Conservation (phyloP, 345 rosid species). For the Brassica rapa region DNA sequence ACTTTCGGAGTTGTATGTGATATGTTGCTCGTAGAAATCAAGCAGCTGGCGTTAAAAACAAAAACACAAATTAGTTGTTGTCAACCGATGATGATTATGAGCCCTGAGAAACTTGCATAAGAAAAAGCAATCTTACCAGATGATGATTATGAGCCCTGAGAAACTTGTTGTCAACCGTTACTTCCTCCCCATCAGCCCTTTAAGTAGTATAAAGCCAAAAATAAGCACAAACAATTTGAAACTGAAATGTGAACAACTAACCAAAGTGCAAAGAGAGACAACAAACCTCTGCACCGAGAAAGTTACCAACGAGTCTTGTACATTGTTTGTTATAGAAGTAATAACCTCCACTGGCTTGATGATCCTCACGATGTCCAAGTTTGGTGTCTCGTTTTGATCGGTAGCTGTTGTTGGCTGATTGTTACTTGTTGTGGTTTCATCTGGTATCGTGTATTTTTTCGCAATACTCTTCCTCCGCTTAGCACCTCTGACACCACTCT, state of each 20-base stretch:
- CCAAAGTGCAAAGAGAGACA: constrained; percentile 5
- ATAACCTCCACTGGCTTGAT: constrained; percentile 72
- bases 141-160: constrained; percentile 85
- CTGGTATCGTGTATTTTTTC: constrained; percentile 79
- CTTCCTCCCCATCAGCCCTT: constrained; percentile 93
- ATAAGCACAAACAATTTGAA: not conserved
- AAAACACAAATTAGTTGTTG: not conserved
- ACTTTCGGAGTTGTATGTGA: constrained; percentile 56
- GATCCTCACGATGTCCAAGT: constrained; percentile 60
- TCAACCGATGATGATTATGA: too few species aligned
- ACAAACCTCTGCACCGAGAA: constrained; percentile 80
- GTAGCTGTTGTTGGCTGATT: not conserved
- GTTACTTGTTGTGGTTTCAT: constrained; percentile 36
- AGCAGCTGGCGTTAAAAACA: constrained; percentile 56
- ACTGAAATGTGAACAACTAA: not conserved
- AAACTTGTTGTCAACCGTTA: constrained; percentile 74
- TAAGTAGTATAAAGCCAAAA: constrained; percentile 19
- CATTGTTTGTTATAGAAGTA: constrained; percentile 55
- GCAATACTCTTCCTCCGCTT: constrained; percentile 89
- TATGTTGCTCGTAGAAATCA: constrained; percentile 88
- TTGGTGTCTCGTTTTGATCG: constrained; percentile 44
- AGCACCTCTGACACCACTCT: constrained; percentile 67
- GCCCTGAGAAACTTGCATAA: not conserved
- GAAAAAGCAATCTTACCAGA: constrained; percentile 58
- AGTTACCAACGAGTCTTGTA: constrained; percentile 71